phyloP scores from a whole-genome alignment of 768 basidiomycete species.

The Tricholoma terreum region DNA sequence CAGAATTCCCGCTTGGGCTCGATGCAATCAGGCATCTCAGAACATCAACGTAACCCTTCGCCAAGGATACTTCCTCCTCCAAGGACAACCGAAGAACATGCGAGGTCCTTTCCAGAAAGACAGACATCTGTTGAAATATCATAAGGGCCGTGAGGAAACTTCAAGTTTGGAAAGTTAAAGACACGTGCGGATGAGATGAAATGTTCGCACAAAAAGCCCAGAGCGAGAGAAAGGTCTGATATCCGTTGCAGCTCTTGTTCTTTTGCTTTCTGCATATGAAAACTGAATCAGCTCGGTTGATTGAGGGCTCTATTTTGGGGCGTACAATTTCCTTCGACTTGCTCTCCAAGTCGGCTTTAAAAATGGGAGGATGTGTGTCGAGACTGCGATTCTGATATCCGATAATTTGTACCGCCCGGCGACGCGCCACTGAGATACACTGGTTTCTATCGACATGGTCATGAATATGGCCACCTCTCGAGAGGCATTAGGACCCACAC shows the following conservation, averaged over 20 bases:
- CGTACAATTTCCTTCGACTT: background rate
- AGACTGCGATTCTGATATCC: background rate
- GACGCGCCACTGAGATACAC: background rate
- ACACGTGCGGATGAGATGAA: constrained; percentile 22
- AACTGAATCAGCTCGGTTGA: constrained; percentile 2
- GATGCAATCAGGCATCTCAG: constrained; percentile 14
- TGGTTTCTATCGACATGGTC: background rate
- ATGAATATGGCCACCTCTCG: background rate
- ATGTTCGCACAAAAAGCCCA: constrained; percentile 26
- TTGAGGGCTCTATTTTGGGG: background rate
- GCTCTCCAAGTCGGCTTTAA: background rate
- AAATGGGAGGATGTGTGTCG: background rate
- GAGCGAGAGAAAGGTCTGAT: constrained; percentile 19
- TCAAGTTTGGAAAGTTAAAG: background rate
- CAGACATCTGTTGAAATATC: constrained; percentile 16
- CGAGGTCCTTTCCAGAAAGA: constrained; percentile 22
- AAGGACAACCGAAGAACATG: constrained; percentile 16
- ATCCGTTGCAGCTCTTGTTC: constrained; percentile 16
- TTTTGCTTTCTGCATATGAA: constrained; percentile 12
- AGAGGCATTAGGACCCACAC: background rate
- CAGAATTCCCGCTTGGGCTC: background rate
- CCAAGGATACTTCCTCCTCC: constrained; percentile 14
- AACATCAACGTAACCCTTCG: constrained; percentile 24
- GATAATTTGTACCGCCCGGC: background rate
- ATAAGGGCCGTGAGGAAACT: background rate